Base-by-base conservation (phyloP, 2,329 filamentous ascomycete species). In the Coleophoma eucalyptorum region DNA sequence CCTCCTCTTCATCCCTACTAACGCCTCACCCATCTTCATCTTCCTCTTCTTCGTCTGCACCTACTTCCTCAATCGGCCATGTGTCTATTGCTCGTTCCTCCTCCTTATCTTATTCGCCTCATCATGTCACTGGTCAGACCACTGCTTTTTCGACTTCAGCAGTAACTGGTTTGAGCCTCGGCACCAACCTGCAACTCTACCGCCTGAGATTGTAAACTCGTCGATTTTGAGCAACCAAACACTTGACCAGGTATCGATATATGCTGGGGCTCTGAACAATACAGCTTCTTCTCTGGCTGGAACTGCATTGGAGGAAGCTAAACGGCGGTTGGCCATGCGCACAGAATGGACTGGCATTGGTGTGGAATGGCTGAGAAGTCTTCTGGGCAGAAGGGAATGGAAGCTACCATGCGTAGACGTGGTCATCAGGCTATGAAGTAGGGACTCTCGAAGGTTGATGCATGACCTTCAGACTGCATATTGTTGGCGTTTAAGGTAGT, bases 31-130 rank as follows among this genome's bases (percentile, higher is more conserved):
- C 21, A 80, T 89, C 64, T 92, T 93, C 74, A 89, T 94, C 68
- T 83, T 93, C 72, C 81, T 90, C 72, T 90, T 94, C 78, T 87
- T 99, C 74, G 79, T 90, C 58, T 90, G 92, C 69, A 96, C 92
- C 58, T 97, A 96, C 77, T 89, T 96, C 72, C 85, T 99, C 63
- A 96, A 97, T 73, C 86, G 93, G 50, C 94, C 94, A 49, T 99
- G 94, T 75, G 87, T 96, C 62, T 99, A 99, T 79, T 99, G 94
- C 81, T 96, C 91, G 54, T 85, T 97, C 55, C 87, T 99, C 49
- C 89, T 99, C 45, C 81, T 96, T 58, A 91, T 97, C 62, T 90
- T 99, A 61, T 96, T 97, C 75, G 81, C 92, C 59, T 95, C 91
- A 21, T 91, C 87, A 21, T 94, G 89, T 70, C 87, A 92, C 78